Evolutionary conservation across 192 early-diverging fungal genomes (phyloP).

Genomic region (Coemansia sp.): DNA sequence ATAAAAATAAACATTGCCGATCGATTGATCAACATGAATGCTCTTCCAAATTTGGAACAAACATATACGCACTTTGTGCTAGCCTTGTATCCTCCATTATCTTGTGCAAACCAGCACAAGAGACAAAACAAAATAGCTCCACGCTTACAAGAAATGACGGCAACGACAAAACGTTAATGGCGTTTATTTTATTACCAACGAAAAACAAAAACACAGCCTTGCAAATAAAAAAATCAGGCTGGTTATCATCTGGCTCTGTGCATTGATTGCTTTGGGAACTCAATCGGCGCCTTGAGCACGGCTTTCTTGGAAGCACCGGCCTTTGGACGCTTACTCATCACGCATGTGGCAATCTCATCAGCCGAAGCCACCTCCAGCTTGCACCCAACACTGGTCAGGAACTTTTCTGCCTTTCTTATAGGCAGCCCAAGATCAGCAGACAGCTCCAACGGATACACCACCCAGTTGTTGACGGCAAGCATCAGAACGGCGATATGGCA

Average conservation of each 20-base stretch:
- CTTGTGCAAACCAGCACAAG: no score
- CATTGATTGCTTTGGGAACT: slow-evolving; percentile 45
- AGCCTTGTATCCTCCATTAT: no score
- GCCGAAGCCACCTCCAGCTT: slow-evolving; percentile 41
- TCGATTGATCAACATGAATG: no score
- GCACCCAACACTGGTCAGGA: slow-evolving; percentile 50
- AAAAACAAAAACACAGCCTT: background rate
- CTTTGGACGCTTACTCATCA: slow-evolving; percentile 17
- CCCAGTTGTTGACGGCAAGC: slow-evolving; percentile 74
- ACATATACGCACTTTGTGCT: no score
- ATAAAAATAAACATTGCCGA: no score
- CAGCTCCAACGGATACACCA: slow-evolving; percentile 61
- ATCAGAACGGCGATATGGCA: slow-evolving; percentile 75
- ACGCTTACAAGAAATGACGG: no score
- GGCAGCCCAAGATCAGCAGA: slow-evolving; percentile 65
- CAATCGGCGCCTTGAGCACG: slow-evolving; percentile 48
- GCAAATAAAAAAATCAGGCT: background rate
- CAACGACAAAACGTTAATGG: no score
- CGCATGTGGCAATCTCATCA: slow-evolving; percentile 21
- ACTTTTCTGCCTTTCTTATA: slow-evolving; percentile 38
- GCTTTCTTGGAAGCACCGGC: slow-evolving; percentile 30
- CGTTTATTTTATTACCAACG: background rate
- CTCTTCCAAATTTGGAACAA: no score
- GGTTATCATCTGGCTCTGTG: background rate
- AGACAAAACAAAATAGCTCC: no score